These are phyloP conservation scores for Teratosphaeria pseudoeucalypti DNA, from an alignment of 2,329 filamentous ascomycete species.

Conservation along the genomic window DNA sequence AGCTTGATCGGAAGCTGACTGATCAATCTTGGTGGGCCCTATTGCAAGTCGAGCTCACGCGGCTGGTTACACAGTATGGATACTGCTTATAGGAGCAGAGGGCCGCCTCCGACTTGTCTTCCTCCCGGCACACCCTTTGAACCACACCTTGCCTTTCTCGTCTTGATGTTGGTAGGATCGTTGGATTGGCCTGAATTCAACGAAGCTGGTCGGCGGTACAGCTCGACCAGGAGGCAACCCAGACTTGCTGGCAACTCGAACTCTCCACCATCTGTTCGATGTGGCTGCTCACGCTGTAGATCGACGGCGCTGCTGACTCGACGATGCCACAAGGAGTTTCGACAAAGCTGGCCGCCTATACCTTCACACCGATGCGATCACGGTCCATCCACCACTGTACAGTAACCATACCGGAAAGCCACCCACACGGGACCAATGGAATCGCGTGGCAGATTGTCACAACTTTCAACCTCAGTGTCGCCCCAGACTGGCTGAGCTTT, in stretches of 20 bases:
- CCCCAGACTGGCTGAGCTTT: neutral
- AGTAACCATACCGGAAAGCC: too few relatives aligned
- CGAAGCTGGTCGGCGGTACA: neutral
- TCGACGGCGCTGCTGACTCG: neutral
- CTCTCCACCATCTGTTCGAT: neutral
- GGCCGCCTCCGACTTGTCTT: neutral
- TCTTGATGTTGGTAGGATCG: too few relatives aligned
- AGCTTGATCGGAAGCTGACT: neutral
- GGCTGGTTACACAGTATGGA: neutral
- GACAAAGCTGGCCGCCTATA: too few relatives aligned
- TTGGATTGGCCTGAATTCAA: too few relatives aligned
- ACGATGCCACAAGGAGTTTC: neutral
- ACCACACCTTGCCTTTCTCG: neutral
- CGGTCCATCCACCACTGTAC: too few relatives aligned
- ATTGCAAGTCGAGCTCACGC: neutral
- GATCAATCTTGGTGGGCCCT: neutral
- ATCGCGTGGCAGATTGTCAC: neutral
- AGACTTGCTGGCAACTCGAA: neutral
- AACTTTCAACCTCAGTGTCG: neutral
- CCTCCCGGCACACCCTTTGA: neutral
- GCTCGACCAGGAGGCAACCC: neutral
- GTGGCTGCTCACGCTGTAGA: neutral
- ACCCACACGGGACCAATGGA: neutral
- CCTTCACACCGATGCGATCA: too few relatives aligned
- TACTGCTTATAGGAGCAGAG: neutral